A percentile compares a stretch with the other conserved stretches of the same genome.
These are phyloP conservation scores for Linanthus parryae DNA, from an alignment of 148 eudicot species.

Conservation along the genomic window DNA sequence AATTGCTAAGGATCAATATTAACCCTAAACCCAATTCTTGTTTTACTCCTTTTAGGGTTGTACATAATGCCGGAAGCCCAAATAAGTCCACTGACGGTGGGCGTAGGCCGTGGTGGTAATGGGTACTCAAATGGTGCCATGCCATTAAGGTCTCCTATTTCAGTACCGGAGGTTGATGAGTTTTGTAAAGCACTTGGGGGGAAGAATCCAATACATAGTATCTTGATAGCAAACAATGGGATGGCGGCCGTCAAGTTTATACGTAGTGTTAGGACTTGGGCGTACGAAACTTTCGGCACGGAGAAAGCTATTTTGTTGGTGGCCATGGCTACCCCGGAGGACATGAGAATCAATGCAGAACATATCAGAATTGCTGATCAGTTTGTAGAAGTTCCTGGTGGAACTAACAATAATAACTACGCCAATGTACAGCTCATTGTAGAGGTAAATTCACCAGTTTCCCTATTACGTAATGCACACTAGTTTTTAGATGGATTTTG, in stretches of 20 bases:
- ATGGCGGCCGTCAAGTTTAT: slow-evolving; percentile 99
- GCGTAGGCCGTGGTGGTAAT: slow-evolving; percentile 23
- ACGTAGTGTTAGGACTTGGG: slow-evolving; percentile 89
- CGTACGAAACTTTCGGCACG: slow-evolving; percentile 92
- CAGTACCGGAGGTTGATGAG: slow-evolving; percentile 52
- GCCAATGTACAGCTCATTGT: slow-evolving; percentile 99
- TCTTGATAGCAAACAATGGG: slow-evolving; percentile 96
- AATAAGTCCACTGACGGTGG: slow-evolving; percentile 28
- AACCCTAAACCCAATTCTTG: not conserved
- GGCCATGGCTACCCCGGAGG: slow-evolving; percentile 99
- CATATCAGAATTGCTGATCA: slow-evolving; percentile 98
- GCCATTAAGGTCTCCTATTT: slow-evolving; percentile 42
- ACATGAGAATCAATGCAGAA: slow-evolving; percentile 98
- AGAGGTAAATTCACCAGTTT: slow-evolving; percentile 45
- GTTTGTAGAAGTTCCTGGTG: slow-evolving; percentile 99
- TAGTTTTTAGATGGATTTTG: not conserved
- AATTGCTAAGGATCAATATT: too few species aligned
- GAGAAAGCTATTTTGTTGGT: slow-evolving; percentile 95
- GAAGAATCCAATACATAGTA: slow-evolving; percentile 77
- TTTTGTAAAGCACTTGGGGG: slow-evolving; percentile 89
- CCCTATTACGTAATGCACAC: not conserved
- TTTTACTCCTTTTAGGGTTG: slow-evolving; percentile 18
- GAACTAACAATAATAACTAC: slow-evolving; percentile 96
- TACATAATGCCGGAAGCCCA: slow-evolving; percentile 27
- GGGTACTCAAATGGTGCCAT: slow-evolving; percentile 50